Base-by-base conservation (phyloP, 352 stramenopile species). In the Globisporangium echinulatum region DNA sequence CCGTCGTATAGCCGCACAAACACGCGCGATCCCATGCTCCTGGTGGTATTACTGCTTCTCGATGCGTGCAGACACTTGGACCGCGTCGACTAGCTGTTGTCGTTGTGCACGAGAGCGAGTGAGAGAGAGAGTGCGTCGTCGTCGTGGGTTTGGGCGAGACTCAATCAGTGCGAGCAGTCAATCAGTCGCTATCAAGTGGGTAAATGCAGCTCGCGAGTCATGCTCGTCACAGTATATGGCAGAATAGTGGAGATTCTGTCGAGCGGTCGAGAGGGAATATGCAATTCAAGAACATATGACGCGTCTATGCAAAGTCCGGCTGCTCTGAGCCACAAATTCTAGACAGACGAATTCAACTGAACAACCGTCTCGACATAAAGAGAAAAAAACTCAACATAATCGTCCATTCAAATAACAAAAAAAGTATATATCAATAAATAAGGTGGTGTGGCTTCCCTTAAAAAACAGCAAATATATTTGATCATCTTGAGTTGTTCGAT, bases 1-100 rank as follows among this genome's bases (percentile, higher is more conserved):
- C 79, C 74, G 49, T 89, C 77, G 57, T 84, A 89, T 33, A 91
- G 74, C n/a, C 82, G 79, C 60, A 91, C 82, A 65, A 88, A 91
- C 56, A 91, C 82, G 61, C 82, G 82, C 50, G 79, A 74, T 8
- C 57, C 63, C 61, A 67, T 85, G 63, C 69, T 77, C 11, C 13
- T 53, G 37, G 19, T 9, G 5, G 3, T 42, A 40, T 8, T 53
- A 6, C 19, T 13, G 10, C 10, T 17, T 1, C 10, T 25, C 25
- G 25, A 25, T 25, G 25, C 25, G 25, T 25, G 25, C 25, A 25
- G 25, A 25, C 25, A 25, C 25, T 25, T 25, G 25, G 25, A 2
- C 25, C 25, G 25, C 25, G 25, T 25, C 3, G 4, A n/a, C 46
- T 37, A 52, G 13, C n/a, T 19, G 25, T 37, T 33, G 14, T 9